Base-by-base conservation (phyloP, 2,329 filamentous ascomycete genomes). In the Tolypocladium endophyticum region DNA sequence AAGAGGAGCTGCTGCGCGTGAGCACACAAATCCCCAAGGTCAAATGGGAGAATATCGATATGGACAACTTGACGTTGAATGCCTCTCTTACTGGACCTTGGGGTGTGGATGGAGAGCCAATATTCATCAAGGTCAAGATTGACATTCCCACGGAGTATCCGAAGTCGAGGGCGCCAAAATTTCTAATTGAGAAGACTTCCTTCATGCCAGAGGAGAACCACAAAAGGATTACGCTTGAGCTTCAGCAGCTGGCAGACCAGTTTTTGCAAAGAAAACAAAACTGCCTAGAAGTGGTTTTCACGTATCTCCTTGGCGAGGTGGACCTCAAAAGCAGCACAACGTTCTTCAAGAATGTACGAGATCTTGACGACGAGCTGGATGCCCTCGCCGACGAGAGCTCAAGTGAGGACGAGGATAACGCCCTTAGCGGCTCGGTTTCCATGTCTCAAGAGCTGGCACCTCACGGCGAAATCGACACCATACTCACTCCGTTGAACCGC, bases 371-470 rank as follows among this genome's bases (percentile, higher is more conserved):
- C 66, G 78, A 80, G 55, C 68, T 83, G 7, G 82, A 81, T 61
- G 83, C 75, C 3, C 72, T 85, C 41, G 81, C 77, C 36, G 88
- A 89, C 60, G 90, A 94, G 64, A 93, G 90, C 64, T 97, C 91
- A 3, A 95, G 89, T 66, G 89, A 92, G 64, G 90, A 92, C 28
- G 89, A 77, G 54, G 77, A 80, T 30, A 80, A 82, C 14, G 77
- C 78, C 0, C 70, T 78, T 2, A 79, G 80, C 4, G 80, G 78
- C 23, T 82, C 80, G 11, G 80, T 79, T 16, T 80, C 81, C 58
- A 83, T 87, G 81, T 86, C 84, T 8, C 83, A 86, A 63, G 84
- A 87, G 64, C 74, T 87, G 28, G 79, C 77, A 52, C 77, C 79
- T 11, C 83, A 80, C 61, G 76, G 75, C 28, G 81, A 84, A 56